Percentiles rank a stretch among this genome's conserved stretches.
phyloP scores from a whole-genome alignment of 306 rosid genomes.

The Albizia julibrissin region DNA sequence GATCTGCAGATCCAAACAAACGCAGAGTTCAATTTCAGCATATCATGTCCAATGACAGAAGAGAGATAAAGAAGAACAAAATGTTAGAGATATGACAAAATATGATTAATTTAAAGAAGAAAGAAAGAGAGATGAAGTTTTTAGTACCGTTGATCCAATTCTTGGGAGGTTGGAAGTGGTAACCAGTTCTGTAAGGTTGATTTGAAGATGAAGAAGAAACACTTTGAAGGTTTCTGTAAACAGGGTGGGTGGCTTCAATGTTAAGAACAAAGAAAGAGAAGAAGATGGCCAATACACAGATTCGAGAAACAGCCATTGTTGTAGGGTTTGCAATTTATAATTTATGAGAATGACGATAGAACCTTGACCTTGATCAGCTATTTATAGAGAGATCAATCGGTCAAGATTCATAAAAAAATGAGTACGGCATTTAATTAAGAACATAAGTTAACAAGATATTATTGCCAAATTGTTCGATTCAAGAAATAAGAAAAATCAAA shows the following conservation, averaged over 20 bases:
- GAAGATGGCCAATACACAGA: conserved; percentile 41
- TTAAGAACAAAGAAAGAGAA: conserved; percentile 37
- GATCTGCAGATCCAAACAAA: conserved; percentile 50
- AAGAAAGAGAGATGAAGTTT: background rate
- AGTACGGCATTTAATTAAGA: background rate
- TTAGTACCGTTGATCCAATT: conserved; percentile 89
- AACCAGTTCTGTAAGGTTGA: conserved; percentile 84
- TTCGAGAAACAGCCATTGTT: conserved; percentile 35
- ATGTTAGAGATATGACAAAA: conserved; percentile 43
- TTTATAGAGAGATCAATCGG: conserved; percentile 30
- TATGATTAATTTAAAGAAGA: background rate
- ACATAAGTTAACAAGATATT: background rate
- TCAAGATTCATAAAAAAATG: background rate
- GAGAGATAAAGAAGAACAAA: conserved; percentile 17
- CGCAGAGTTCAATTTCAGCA: conserved; percentile 41
- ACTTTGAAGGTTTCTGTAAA: conserved; percentile 41
- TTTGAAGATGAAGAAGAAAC: conserved; percentile 33
- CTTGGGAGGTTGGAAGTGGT: conserved; percentile 87
- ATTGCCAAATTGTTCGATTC: background rate
- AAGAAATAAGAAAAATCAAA: conserved; percentile 16
- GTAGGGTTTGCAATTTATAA: conserved; percentile 14
- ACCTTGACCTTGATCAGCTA: background rate
- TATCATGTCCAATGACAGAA: conserved; percentile 26
- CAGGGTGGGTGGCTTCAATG: conserved; percentile 61
- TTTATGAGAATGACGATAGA: conserved; percentile 6